Conservation (phyloP, 352 stramenopile species). For the Phytophthora tentaculata region DNA sequence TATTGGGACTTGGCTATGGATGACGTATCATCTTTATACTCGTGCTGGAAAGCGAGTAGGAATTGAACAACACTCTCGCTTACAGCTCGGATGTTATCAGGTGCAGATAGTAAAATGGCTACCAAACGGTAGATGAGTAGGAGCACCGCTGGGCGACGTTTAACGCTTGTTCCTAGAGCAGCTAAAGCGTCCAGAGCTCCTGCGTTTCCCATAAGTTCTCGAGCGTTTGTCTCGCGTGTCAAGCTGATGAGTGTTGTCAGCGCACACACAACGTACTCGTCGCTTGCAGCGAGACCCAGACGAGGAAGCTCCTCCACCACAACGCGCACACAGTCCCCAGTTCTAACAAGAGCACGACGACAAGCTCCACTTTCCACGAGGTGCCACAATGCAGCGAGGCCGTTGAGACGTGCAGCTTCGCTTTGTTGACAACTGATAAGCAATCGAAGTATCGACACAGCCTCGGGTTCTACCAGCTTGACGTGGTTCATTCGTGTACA, state of each 20-base stretch:
- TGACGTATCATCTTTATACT: not conserved
- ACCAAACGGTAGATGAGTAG: slow-evolving; percentile 57
- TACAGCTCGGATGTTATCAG: slow-evolving; percentile 51
- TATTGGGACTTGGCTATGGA: slow-evolving; percentile 52
- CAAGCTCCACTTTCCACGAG: slow-evolving; percentile 59
- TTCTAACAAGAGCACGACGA: slow-evolving; percentile 50
- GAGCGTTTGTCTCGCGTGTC: slow-evolving; percentile 32
- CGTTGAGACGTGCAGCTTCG: slow-evolving; percentile 48
- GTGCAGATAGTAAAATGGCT: slow-evolving; percentile 56
- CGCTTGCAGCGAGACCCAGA: slow-evolving; percentile 18
- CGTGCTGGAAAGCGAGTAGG: slow-evolving; percentile 55
- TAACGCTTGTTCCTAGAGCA: slow-evolving; percentile 26
- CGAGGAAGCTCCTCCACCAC: slow-evolving; percentile 55
- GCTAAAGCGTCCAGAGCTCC: slow-evolving; percentile 50
- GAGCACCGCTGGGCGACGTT: slow-evolving; percentile 18
- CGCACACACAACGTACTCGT: slow-evolving; percentile 50
- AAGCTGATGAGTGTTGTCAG: slow-evolving; percentile 49
- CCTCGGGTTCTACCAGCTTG: slow-evolving; percentile 72
- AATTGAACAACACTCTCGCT: slow-evolving; percentile 60
- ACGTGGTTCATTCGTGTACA: slow-evolving; percentile 65
- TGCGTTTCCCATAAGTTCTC: slow-evolving; percentile 49
- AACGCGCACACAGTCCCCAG: slow-evolving; percentile 47
- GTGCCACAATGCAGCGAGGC: slow-evolving; percentile 56
- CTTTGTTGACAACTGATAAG: slow-evolving; percentile 36
- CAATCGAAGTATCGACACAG: slow-evolving; percentile 39